Percentiles rank a stretch among this genome's conserved stretches.
Evolutionary conservation across 2,329 filamentous ascomycete genomes (phyloP).

Genomic region (Diaporthe aspalathi): DNA sequence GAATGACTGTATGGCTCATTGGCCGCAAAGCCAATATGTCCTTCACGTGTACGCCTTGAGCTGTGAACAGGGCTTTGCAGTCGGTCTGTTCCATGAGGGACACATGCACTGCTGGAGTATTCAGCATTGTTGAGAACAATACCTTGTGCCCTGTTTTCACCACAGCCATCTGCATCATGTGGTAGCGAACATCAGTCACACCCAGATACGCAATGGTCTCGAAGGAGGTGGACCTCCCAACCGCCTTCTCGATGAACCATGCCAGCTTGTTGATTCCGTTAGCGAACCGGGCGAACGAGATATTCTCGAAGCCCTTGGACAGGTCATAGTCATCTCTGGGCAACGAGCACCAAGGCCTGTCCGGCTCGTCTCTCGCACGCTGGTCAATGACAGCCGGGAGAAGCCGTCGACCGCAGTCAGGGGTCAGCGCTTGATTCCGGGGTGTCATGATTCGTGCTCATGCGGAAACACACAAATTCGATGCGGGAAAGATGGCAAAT

Average conservation of each 20-base stretch:
- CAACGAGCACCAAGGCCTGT: slow-evolving; percentile 41
- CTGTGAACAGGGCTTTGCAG: slow-evolving; percentile 41
- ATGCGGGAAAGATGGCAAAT: background rate
- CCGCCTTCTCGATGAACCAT: slow-evolving; percentile 40
- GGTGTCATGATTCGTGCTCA: slow-evolving; percentile 24
- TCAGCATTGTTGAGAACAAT: slow-evolving; percentile 42
- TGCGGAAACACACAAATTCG: slow-evolving; percentile 21
- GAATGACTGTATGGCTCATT: slow-evolving; percentile 39
- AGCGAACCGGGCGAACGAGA: slow-evolving; percentile 39
- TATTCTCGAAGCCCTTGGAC: slow-evolving; percentile 42
- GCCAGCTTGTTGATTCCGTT: slow-evolving; percentile 43
- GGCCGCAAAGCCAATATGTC: slow-evolving; percentile 40
- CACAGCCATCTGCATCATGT: slow-evolving; percentile 44
- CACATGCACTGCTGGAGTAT: slow-evolving; percentile 40
- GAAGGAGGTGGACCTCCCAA: slow-evolving; percentile 41
- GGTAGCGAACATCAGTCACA: slow-evolving; percentile 41
- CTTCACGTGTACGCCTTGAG: slow-evolving; percentile 38
- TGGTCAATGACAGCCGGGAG: slow-evolving; percentile 41
- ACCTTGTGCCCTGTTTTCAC: slow-evolving; percentile 43
- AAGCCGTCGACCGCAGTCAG: slow-evolving; percentile 37
- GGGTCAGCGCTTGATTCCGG: background rate
- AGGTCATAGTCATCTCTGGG: slow-evolving; percentile 43
- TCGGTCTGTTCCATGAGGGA: slow-evolving; percentile 41
- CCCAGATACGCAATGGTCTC: slow-evolving; percentile 42
- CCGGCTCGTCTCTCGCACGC: slow-evolving; percentile 39